phyloP scores from a whole-genome alignment of 768 basidiomycete genomes.

The Fomitopsis serialis region DNA sequence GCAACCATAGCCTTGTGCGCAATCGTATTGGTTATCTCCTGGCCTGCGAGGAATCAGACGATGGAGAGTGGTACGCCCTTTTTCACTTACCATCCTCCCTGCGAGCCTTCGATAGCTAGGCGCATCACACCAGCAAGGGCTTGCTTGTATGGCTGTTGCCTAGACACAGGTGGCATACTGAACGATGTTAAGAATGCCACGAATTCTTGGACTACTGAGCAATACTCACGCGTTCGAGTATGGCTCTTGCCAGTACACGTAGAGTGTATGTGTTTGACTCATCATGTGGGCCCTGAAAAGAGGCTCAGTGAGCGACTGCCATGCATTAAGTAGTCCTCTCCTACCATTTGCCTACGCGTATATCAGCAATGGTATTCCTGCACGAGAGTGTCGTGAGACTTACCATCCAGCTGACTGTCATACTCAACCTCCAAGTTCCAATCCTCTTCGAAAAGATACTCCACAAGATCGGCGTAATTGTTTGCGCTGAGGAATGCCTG shows the following conservation, averaged over 20 bases:
- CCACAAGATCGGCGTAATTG: conserved; percentile 46
- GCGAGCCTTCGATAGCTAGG: conserved; percentile 53
- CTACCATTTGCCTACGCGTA: conserved; percentile 51
- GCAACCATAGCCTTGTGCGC: conserved; percentile 42
- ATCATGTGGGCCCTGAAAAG: conserved; percentile 43
- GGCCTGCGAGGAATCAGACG: conserved; percentile 36
- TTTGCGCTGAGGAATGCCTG: conserved; percentile 64
- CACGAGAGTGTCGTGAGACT: conserved; percentile 8
- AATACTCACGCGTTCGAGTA: conserved; percentile 50
- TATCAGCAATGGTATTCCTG: background rate
- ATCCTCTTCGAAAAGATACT: conserved; percentile 54
- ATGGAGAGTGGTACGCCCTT: conserved; percentile 53
- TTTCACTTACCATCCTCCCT: conserved; percentile 46
- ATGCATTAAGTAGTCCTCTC: conserved; percentile 23
- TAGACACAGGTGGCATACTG: conserved; percentile 49
- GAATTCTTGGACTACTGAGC: background rate
- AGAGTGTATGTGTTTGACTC: conserved; percentile 66
- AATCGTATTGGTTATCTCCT: conserved; percentile 61
- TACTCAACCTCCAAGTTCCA: conserved; percentile 57
- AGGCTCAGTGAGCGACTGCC: background rate
- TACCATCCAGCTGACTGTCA: conserved; percentile 50
- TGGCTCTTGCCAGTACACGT: conserved; percentile 71
- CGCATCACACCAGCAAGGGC: conserved; percentile 60
- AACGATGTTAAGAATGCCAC: background rate
- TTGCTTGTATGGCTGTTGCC: conserved; percentile 50